A percentile compares a stretch with the other conserved stretches of the same genome.
Conservation (phyloP, 2,329 filamentous ascomycete genomes). For the Arthroderma sp. region DNA sequence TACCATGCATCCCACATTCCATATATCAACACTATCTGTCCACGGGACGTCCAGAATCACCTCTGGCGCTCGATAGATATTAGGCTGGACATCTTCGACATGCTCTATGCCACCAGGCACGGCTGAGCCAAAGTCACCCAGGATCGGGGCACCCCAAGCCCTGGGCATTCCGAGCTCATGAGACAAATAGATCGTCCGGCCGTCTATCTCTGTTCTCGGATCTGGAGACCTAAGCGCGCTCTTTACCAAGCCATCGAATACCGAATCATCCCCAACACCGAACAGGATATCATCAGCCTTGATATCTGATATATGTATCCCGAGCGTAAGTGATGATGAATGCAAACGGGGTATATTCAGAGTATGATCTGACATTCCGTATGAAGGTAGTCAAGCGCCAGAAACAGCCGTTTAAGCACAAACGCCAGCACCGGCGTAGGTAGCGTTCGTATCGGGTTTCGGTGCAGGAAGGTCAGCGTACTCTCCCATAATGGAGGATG, state of each 20-base stretch:
- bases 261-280: constrained; percentile 15
- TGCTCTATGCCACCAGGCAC: constrained; percentile 4
- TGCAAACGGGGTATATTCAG: too few species aligned
- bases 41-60: constrained; percentile 36
- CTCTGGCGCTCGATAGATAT: constrained; percentile 28
- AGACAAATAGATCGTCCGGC: constrained; percentile 15
- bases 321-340: not conserved
- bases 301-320: constrained; percentile 14
- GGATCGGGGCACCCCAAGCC: constrained; percentile 13
- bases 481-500: constrained; percentile 12
- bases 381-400: constrained; percentile 25
- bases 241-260: constrained; percentile 16
- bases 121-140: constrained; percentile 16
- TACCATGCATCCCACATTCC: constrained; percentile 33
- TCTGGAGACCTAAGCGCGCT: constrained; percentile 13
- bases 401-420: constrained; percentile 6
- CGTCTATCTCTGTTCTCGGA: constrained; percentile 13
- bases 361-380: constrained; percentile 25
- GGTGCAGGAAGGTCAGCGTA: constrained; percentile 9
- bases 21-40: constrained; percentile 39
- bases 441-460: constrained; percentile 8
- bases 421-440: constrained; percentile 7
- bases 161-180: constrained; percentile 14
- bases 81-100: constrained; percentile 13
- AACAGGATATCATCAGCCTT: constrained; percentile 18